phyloP scores from a whole-genome alignment of 495 filamentous ascomycete species.

The Penicillium atrosanguineum region DNA sequence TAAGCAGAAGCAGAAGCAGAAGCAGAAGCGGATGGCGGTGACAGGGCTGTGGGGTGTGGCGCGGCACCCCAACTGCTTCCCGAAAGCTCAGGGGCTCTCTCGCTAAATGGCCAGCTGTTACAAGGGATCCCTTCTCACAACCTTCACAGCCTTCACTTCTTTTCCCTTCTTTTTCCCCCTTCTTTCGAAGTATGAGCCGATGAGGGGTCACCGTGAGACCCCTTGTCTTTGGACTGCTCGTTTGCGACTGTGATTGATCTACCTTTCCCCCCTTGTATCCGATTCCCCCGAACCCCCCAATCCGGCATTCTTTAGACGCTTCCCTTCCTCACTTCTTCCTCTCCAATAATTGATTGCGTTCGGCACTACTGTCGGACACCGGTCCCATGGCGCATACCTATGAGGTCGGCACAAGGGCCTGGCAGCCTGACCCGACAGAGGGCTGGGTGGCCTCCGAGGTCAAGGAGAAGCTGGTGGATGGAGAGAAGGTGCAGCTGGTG shows the following conservation, averaged over 20 bases:
- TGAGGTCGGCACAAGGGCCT: slow-evolving; percentile 95
- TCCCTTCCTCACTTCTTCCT: slow-evolving; percentile 4
- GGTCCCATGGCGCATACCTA: slow-evolving; percentile 80
- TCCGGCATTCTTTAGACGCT: slow-evolving; percentile 5
- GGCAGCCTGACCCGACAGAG: slow-evolving; percentile 93
- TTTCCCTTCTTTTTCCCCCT: slow-evolving; percentile 10
- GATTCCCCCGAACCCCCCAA: not conserved
- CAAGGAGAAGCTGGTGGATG: slow-evolving; percentile 77
- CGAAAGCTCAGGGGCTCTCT: slow-evolving; percentile 45
- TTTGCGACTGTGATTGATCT: slow-evolving; percentile 20
- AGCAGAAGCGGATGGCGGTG: slow-evolving; percentile 24
- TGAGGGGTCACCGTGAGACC: slow-evolving; percentile 29
- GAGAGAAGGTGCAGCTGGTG: slow-evolving; percentile 79
- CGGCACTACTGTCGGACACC: not conserved
- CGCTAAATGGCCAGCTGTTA: slow-evolving; percentile 42
- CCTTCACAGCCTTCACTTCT: not conserved
- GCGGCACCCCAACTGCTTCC: slow-evolving; percentile 32
- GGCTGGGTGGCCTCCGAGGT: slow-evolving; percentile 98
- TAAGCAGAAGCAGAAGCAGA: too few relatives aligned
- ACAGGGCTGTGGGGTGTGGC: slow-evolving; percentile 37
- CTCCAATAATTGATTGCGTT: not conserved
- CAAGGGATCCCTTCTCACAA: slow-evolving; percentile 21
- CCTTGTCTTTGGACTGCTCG: slow-evolving; percentile 30
- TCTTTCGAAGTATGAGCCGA: slow-evolving; percentile 27
- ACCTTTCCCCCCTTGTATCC: slow-evolving; percentile 10